Conservation (phyloP, 129 eudicot genomes). For the Escallonia herrerae region DNA sequence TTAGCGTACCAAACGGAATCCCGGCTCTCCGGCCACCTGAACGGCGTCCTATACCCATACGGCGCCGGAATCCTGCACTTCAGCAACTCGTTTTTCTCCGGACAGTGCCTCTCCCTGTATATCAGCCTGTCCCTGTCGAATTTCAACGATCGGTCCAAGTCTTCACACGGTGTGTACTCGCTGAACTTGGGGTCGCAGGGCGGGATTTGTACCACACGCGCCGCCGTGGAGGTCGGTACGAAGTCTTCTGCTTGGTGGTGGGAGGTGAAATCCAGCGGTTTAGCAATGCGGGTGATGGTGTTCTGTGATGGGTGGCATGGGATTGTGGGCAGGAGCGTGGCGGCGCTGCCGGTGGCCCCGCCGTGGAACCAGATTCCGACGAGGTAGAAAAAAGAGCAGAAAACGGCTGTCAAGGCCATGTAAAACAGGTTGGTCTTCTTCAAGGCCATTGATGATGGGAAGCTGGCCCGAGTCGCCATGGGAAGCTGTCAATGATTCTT, state of each 20-base stretch:
- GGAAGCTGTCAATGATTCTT: not conserved
- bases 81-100: constrained; percentile 48
- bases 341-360: too few relatives aligned
- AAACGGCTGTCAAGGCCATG: constrained; percentile 20
- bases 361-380: constrained; percentile 42
- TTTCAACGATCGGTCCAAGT: constrained; percentile 59
- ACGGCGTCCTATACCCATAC: constrained; percentile 59
- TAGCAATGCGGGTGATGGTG: constrained; percentile 6
- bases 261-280: constrained; percentile 56
- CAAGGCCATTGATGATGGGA: constrained; percentile 1
- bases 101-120: constrained; percentile 86
- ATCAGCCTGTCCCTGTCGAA: constrained; percentile 51
- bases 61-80: constrained; percentile 91
- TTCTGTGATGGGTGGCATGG: constrained; percentile 21
- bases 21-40: constrained; percentile 93
- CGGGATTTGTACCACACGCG: constrained; percentile 51
- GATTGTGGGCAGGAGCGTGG: constrained; percentile 17
- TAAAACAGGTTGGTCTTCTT: constrained; percentile 32
- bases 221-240: constrained; percentile 21
- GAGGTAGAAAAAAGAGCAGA: constrained; percentile 42
- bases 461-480: constrained; percentile 34
- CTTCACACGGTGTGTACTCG: constrained; percentile 94
- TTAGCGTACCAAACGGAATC: constrained; percentile 89
- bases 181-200: constrained; percentile 41
- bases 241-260: constrained; percentile 61